Base-by-base conservation (phyloP, 2,329 filamentous ascomycete genomes). In the Hymenoscyphus fraxineus region DNA sequence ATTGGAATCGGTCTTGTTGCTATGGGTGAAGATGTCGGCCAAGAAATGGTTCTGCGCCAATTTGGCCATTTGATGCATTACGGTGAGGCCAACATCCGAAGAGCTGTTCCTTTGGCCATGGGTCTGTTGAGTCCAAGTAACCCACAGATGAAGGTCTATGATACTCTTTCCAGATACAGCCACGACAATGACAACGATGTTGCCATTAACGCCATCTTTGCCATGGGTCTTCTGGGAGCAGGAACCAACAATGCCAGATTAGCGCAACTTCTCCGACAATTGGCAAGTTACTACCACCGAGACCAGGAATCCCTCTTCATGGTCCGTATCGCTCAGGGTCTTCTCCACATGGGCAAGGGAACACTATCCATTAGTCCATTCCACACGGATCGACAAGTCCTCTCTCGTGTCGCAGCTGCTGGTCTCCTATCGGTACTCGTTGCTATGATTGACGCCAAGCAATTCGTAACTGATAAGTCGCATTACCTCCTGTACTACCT, bases 41-140 rank as follows among this genome's bases (percentile, higher is more conserved):
- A 99, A 77, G 95, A 99, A 76, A 99, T 99, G 95, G 93, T 98
- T 12, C 84, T 99, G 51, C 90, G 95, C 65, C 95, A 97, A 75
- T 98, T 99, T 73, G 95, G 93, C 59, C 95, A 99, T 77, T 83
- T 99, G 66, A 99, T 99, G 95, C 95, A 99, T 80, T 99, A 99
- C 74, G 95, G 96, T 68, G 94, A 97, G 77, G 85, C 93, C 75
- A 98, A 99, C 76, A 99, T 99, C 73, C 90, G 95, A 67, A 95
- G 95, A 75, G 94, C 93, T 22, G 95, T 99, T 38, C 95, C 95
- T 41, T 83, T 99, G 62, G 95, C 95, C 32, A 96, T 99, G 92
- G 96, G 93, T 73, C 85, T 99, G 62, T 89, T 99, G 75, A 97
- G 92, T 79, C 92, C 96, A 13, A 97, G 93, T 80, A 99, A 99